Evolutionary conservation across 2,329 filamentous ascomycete genomes (phyloP).

Genomic region (Monosporascus sp.): DNA sequence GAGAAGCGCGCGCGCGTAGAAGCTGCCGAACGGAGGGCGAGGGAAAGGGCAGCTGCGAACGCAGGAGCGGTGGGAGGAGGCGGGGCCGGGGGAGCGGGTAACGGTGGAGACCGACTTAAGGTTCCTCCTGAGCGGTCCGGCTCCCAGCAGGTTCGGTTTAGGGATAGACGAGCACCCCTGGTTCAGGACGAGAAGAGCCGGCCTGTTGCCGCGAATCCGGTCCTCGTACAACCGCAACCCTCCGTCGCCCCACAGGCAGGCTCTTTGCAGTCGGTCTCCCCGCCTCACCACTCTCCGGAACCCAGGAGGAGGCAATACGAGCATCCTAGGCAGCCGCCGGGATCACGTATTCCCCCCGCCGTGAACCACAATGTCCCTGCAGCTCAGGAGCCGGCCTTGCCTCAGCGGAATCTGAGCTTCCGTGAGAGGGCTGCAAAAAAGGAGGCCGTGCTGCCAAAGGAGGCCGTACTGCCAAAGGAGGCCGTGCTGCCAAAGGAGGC

Average conservation of each 20-base stretch:
- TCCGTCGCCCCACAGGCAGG: too few relatives aligned
- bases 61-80: constrained; percentile 12
- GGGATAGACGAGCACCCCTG: constrained; percentile 20
- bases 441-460: constrained; percentile 18
- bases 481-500: background rate
- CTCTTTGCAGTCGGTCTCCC: too few relatives aligned
- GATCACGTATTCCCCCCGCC: constrained; percentile 21
- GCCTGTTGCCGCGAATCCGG: constrained; percentile 15
- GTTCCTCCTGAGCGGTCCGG: constrained; percentile 13
- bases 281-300: constrained; percentile 27
- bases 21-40: constrained; percentile 70
- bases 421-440: constrained; percentile 50
- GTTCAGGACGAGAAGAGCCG: constrained; percentile 19
- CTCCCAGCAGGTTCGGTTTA: constrained; percentile 29
- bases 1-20: constrained; percentile 83
- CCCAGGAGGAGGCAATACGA: constrained; percentile 21
- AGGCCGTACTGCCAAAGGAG: constrained; percentile 32
- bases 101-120: constrained; percentile 10
- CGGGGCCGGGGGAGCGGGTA: constrained; percentile 15
- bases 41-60: constrained; percentile 51
- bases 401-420: constrained; percentile 54
- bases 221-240: constrained; percentile 19
- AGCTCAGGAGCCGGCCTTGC: constrained; percentile 29
- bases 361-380: constrained; percentile 18
- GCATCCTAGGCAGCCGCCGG: constrained; percentile 23